Conservation (phyloP, 495 filamentous ascomycete genomes). For the Amphirosellinia nigrospora region DNA sequence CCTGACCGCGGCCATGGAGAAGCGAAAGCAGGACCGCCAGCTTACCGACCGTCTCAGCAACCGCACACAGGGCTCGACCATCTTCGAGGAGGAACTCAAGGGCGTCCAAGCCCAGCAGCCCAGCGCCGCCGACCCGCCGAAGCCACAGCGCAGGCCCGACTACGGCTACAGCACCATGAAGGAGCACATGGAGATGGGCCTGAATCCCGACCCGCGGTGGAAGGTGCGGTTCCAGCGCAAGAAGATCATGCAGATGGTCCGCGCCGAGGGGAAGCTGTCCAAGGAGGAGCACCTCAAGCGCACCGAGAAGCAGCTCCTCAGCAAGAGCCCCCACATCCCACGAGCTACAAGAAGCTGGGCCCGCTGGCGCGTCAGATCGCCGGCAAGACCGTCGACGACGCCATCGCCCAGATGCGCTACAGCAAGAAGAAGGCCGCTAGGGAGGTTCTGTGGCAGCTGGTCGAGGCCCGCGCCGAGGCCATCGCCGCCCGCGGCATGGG, state of each 20-base stretch:
- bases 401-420: slow-evolving; percentile 93
- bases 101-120: slow-evolving; percentile 29
- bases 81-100: slow-evolving; percentile 63
- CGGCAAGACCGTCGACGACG: slow-evolving; percentile 90
- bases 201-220: slow-evolving; percentile 72
- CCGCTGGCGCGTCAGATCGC: slow-evolving; percentile 83
- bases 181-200: slow-evolving; percentile 58
- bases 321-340: slow-evolving; percentile 75
- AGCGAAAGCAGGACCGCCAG: slow-evolving; percentile 35
- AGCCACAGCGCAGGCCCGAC: slow-evolving; percentile 17
- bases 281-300: slow-evolving; percentile 66
- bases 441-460: slow-evolving; percentile 77
- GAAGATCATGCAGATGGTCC: slow-evolving; percentile 76
- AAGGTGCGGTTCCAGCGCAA: slow-evolving; percentile 79
- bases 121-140: background rate
- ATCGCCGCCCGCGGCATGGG: slow-evolving; percentile 85
- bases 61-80: slow-evolving; percentile 54
- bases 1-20: slow-evolving; percentile 25
- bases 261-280: slow-evolving; percentile 60
- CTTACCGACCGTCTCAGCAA: slow-evolving; percentile 37
- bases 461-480: slow-evolving; percentile 77
- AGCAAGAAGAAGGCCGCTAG: slow-evolving; percentile 90
- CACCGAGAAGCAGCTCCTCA: slow-evolving; percentile 72
- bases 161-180: slow-evolving; percentile 37
- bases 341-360: slow-evolving; percentile 86